Base-by-base conservation (phyloP, 768 basidiomycete species). In the Macrolepiota dolichaula region DNA sequence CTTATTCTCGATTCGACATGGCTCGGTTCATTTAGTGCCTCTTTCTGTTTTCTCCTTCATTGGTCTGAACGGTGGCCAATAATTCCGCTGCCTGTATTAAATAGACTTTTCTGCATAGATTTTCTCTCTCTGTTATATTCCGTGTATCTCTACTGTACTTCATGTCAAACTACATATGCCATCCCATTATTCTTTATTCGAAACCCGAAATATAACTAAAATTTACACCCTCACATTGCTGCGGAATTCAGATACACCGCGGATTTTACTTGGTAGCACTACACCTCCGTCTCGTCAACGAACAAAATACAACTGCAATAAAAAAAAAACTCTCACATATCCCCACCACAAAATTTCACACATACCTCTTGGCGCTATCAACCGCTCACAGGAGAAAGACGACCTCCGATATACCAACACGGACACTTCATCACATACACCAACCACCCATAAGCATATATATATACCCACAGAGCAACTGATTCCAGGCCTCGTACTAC, bases 381-480 rank as follows among this genome's bases (percentile, higher is more conserved):
- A 44, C n/a, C 42, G 7, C 15, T 19, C 19, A 17, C 19, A 44
- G n/a, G n/a, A n/a, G n/a, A n/a, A n/a, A n/a, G n/a, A 3, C 42
- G 42, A 5, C 17, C 19, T 6, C 9, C 15, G n/a, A 17, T 44
- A 19, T 9, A 44, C 42, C 42, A 19, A 44, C 42, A 22, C 19
- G 19, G 42, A 5, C 0, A 44, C n/a, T 19, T 17, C 2, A 44
- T n/a, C 42, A 7, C 42, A 22, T 44, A 44, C 37, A 22, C 35
- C 52, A 47, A 47, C 35, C 46, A 49, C 55, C 46, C 55, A 57
- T 32, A 49, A 36, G 29, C 35, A 22, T 47, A 57, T 35, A 49
- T 35, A 49, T 57, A 47, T 13, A 7, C 32, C 46, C 17, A 44
- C 42, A 10, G n/a, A n/a, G 9, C 5, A 44, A 44, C n/a, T 17